phyloP scores from a whole-genome alignment of 805 yeast genomes.

The Ogataea henricii region DNA sequence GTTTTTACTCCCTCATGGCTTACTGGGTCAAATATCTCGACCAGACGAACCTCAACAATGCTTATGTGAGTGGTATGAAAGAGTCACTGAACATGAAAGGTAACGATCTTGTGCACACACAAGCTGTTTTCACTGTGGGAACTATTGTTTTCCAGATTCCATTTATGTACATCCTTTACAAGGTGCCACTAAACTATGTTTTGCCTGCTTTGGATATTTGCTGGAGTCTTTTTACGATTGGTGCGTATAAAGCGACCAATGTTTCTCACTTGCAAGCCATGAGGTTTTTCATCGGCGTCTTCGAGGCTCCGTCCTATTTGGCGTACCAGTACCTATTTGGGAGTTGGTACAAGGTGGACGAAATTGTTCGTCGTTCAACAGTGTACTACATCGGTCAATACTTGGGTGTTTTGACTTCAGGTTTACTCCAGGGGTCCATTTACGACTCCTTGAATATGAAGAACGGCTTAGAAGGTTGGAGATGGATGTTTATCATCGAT shows the following conservation, averaged over 20 bases:
- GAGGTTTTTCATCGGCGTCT: constrained; percentile 65
- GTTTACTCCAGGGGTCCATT: constrained; percentile 47
- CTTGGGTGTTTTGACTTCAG: constrained; percentile 57
- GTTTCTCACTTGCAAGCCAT: constrained; percentile 56
- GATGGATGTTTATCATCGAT: constrained; percentile 56
- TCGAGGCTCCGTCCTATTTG: constrained; percentile 67
- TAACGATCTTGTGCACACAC: constrained; percentile 29
- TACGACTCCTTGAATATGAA: constrained; percentile 29
- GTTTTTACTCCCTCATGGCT: constrained; percentile 55
- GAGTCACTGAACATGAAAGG: constrained; percentile 40
- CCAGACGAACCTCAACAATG: constrained; percentile 54
- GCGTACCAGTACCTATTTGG: constrained; percentile 61
- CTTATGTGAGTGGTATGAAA: constrained; percentile 68
- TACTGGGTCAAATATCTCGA: constrained; percentile 73
- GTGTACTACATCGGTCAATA: constrained; percentile 64
- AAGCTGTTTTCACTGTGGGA: constrained; percentile 41
- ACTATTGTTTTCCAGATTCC: constrained; percentile 59
- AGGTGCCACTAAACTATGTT: constrained; percentile 54
- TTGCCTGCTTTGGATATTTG: constrained; percentile 58
- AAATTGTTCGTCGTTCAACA: constrained; percentile 61
- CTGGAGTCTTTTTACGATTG: constrained; percentile 67
- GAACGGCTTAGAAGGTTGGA: constrained; percentile 44
- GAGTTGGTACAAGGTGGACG: constrained; percentile 55
- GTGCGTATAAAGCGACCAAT: constrained; percentile 50
- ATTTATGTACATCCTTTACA: constrained; percentile 36